Evolutionary conservation across 306 rosid species (phyloP).

Genomic region (Dicorynia guianensis): DNA sequence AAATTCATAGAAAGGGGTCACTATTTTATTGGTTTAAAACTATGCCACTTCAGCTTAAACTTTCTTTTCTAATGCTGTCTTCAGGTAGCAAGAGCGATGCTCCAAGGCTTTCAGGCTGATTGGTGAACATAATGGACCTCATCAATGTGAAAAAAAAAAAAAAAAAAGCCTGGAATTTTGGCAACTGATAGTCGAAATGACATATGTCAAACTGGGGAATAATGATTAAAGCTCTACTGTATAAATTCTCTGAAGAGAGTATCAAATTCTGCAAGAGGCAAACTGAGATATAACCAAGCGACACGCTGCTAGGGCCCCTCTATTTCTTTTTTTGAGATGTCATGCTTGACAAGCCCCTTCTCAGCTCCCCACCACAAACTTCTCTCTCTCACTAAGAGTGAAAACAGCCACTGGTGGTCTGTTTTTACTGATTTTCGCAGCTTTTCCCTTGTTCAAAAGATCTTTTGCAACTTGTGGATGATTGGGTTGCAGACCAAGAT

Average conservation of each 20-base stretch:
- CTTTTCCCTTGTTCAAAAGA: slow-evolving; percentile 21
- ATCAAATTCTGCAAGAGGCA: slow-evolving; percentile 59
- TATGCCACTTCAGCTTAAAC: slow-evolving; percentile 22
- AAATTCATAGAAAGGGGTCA: background rate
- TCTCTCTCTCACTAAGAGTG: slow-evolving; percentile 29
- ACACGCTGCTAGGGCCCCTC: slow-evolving; percentile 38
- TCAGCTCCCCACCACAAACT: slow-evolving; percentile 36
- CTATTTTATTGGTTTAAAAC: slow-evolving; percentile 15
- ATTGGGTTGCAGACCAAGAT: background rate
- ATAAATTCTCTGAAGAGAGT: slow-evolving; percentile 53
- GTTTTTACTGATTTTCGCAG: background rate
- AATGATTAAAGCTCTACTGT: slow-evolving; percentile 34
- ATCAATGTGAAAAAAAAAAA: slow-evolving; percentile 25
- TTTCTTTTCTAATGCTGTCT: slow-evolving; percentile 29
- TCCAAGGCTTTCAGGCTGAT: slow-evolving; percentile 9
- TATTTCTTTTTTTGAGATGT: slow-evolving; percentile 40
- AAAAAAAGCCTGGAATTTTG: slow-evolving; percentile 41
- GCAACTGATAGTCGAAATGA: slow-evolving; percentile 45
- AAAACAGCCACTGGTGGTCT: slow-evolving; percentile 30
- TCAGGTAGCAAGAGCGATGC: background rate
- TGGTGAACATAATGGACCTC: slow-evolving; percentile 32
- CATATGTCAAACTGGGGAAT: slow-evolving; percentile 40
- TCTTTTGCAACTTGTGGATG: slow-evolving; percentile 38
- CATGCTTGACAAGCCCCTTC: slow-evolving; percentile 48
- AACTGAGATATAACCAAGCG: slow-evolving; percentile 45